Conservation (phyloP, 139 green algal species). For the Edaphochlamys debaryana region DNA sequence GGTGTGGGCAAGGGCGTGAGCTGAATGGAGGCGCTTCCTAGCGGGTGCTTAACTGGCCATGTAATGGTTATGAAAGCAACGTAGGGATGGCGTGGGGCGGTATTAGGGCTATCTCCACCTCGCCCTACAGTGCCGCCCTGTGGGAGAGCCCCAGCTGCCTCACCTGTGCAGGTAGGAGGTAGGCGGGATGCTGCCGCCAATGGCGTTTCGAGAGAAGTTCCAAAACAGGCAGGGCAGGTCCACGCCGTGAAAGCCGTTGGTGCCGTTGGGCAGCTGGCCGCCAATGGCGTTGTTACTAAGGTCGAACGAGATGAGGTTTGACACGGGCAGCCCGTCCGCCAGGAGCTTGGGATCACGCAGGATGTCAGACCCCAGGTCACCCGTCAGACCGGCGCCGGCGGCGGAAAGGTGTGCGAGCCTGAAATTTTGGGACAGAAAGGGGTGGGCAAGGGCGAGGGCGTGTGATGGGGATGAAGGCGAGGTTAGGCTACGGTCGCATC, state of each 20-base stretch:
- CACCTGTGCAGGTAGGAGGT: slow-evolving; percentile 18
- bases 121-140: no score
- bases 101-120: no score
- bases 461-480: not conserved
- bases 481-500: no score
- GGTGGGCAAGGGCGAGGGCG: not conserved
- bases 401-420: slow-evolving; percentile 18
- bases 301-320: slow-evolving; percentile 32
- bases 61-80: no score
- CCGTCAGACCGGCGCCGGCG: not conserved
- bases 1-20: no score
- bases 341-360: slow-evolving; percentile 13
- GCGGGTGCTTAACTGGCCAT: no score
- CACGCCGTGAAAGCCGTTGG: not conserved
- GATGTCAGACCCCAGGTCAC: not conserved
- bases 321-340: slow-evolving; percentile 16
- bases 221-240: slow-evolving; percentile 35
- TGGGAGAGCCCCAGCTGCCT: no score
- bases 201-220: slow-evolving; percentile 27
- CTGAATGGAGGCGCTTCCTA: no score
- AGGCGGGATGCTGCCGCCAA: not conserved
- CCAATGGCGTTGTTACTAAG: slow-evolving; percentile 21
- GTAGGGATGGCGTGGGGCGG: no score
- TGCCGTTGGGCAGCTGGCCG: not conserved
- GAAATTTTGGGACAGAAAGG: not conserved